Evolutionary conservation across 169 alveolate species (phyloP).

Genomic region (Babesia divergens): DNA sequence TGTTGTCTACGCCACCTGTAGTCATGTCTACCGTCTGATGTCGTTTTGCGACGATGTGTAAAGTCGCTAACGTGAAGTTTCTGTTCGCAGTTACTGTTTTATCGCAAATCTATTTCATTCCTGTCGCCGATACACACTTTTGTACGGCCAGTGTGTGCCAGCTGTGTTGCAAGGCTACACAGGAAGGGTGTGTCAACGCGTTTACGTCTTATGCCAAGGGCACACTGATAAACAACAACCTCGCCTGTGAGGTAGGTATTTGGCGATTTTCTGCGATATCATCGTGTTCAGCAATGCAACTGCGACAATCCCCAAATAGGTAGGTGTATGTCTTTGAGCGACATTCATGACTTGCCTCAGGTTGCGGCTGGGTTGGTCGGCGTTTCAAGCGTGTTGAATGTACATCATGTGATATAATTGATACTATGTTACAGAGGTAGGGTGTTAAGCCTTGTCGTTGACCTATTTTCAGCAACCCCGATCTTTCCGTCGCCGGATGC

Average conservation of each 20-base stretch:
- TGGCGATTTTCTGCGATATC: no score
- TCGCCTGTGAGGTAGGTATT: constrained; percentile 51
- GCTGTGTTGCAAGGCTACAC: constrained; percentile 59
- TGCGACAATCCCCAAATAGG: constrained; percentile 65
- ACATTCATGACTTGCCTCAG: constrained; percentile 1
- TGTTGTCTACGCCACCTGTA: no score
- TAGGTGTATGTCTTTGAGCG: constrained; percentile 2
- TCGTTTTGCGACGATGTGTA: neutral
- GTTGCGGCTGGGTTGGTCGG: constrained; percentile 67
- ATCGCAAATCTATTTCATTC: neutral
- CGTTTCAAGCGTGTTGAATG: constrained; percentile 57
- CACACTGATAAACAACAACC: constrained; percentile 34
- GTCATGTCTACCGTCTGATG: constrained; percentile 3
- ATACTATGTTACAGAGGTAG: constrained; percentile 28
- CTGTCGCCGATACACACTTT: constrained; percentile 21
- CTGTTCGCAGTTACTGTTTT: neutral
- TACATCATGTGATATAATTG: constrained; percentile 31
- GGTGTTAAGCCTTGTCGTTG: neutral
- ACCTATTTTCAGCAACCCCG: constrained; percentile 35
- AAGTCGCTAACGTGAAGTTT: neutral
- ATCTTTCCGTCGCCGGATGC: constrained; percentile 57
- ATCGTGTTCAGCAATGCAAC: constrained; percentile 54
- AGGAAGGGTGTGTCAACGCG: constrained; percentile 58
- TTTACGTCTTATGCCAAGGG: constrained; percentile 28
- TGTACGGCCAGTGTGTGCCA: constrained; percentile 54